Percentiles rank a stretch among this genome's conserved stretches.
phyloP scores from a whole-genome alignment of 805 yeast genomes.

The Candida anglica region DNA sequence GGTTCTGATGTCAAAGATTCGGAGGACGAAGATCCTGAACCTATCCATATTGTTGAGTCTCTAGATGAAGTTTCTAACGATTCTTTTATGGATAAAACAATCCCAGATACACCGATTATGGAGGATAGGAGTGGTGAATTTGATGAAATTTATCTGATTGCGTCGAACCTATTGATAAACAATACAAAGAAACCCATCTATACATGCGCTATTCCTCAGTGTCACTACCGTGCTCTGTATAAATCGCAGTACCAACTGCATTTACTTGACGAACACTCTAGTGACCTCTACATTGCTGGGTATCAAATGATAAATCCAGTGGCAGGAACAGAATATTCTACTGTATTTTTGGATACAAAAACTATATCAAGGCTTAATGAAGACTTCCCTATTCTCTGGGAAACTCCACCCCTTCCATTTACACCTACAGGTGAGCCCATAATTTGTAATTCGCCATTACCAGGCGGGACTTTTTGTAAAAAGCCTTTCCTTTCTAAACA shows the following conservation, averaged over 20 bases:
- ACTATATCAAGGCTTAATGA: slow-evolving; percentile 6
- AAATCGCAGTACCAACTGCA: slow-evolving; percentile 20
- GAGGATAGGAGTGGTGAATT: slow-evolving; percentile 8
- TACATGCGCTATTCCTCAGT: slow-evolving; percentile 21
- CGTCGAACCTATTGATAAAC: slow-evolving; percentile 7
- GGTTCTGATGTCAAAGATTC: background rate
- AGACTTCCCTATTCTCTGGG: slow-evolving; percentile 19
- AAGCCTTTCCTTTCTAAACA: slow-evolving; percentile 11
- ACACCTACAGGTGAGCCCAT: slow-evolving; percentile 15
- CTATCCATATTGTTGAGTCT: too few species aligned
- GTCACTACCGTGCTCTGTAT: slow-evolving; percentile 27
- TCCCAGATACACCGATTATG: background rate
- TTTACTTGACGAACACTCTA: slow-evolving; percentile 16
- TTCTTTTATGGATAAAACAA: too few species aligned
- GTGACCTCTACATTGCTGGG: slow-evolving; percentile 16
- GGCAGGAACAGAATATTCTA: background rate
- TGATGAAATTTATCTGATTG: slow-evolving; percentile 23
- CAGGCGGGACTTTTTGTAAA: slow-evolving; percentile 10
- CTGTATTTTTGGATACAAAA: background rate
- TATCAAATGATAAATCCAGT: slow-evolving; percentile 23
- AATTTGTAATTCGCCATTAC: slow-evolving; percentile 8
- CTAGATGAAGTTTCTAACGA: too few species aligned
- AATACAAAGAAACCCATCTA: slow-evolving; percentile 5
- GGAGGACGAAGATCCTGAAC: background rate
- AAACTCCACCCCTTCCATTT: slow-evolving; percentile 18